Conservation (phyloP, 2,329 filamentous ascomycete species). For the Trichoderma oligosporum region DNA sequence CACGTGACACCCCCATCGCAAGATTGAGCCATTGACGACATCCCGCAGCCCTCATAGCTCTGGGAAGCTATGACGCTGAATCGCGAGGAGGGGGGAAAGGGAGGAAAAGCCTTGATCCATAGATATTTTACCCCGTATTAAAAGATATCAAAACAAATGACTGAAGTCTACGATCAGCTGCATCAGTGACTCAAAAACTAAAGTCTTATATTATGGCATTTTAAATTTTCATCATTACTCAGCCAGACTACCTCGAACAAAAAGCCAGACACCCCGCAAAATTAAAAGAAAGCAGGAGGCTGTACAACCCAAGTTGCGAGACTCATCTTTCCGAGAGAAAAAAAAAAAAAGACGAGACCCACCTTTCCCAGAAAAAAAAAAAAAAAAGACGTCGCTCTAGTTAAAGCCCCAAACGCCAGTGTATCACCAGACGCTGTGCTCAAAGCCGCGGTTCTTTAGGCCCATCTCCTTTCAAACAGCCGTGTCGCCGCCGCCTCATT, state of each 20-base stretch:
- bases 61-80: background rate
- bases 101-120: no score
- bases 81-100: background rate
- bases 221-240: slow-evolving; percentile 32
- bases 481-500: slow-evolving; percentile 28
- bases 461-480: slow-evolving; percentile 28
- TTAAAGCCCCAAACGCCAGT: slow-evolving; percentile 31
- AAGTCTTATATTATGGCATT: background rate
- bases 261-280: background rate
- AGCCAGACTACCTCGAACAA: slow-evolving; percentile 26
- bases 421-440: slow-evolving; percentile 31
- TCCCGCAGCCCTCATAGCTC: background rate
- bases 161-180: background rate
- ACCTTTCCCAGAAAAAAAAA: background rate
- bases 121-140: no score
- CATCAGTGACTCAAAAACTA: background rate
- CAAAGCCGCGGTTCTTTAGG: slow-evolving; percentile 32
- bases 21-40: background rate
- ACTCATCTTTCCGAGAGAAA: background rate
- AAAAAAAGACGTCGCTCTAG: slow-evolving; percentile 22
- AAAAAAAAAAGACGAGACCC: background rate
- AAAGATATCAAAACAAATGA: background rate
- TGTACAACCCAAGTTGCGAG: background rate
- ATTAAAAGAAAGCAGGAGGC: background rate
- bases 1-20: slow-evolving; percentile 1